A percentile compares a stretch with the other conserved stretches of the same genome.
These are phyloP conservation scores for Fusarium beomiforme DNA, from an alignment of 2,329 filamentous ascomycete species.

Conservation along the genomic window DNA sequence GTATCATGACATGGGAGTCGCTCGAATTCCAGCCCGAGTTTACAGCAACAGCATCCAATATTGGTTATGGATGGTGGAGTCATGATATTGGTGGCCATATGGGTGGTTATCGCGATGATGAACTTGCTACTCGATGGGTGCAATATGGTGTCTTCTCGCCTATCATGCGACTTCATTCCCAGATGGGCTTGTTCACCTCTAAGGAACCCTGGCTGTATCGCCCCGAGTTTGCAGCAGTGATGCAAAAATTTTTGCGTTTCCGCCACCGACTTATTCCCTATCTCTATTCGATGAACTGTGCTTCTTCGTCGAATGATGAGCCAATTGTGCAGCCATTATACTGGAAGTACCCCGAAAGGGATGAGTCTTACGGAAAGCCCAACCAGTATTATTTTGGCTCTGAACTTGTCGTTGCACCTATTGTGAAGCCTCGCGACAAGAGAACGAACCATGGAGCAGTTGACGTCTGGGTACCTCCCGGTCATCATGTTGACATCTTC, in stretches of 20 bases:
- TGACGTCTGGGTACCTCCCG: conserved; percentile 66
- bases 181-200: conserved; percentile 65
- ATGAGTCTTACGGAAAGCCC: conserved; percentile 64
- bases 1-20: conserved; percentile 67
- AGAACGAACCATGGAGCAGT: conserved; percentile 58
- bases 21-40: conserved; percentile 73
- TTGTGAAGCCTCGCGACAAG: conserved; percentile 60
- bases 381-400: conserved; percentile 70
- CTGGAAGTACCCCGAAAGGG: conserved; percentile 63
- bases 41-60: conserved; percentile 72
- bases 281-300: conserved; percentile 66
- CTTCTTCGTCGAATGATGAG: conserved; percentile 54
- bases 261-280: conserved; percentile 70
- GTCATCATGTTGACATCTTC: conserved; percentile 67
- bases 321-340: conserved; percentile 71
- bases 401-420: conserved; percentile 64
- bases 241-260: conserved; percentile 61
- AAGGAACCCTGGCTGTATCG: conserved; percentile 71
- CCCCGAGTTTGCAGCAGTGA: conserved; percentile 55
- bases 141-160: conserved; percentile 71
- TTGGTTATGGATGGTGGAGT: conserved; percentile 75
- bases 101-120: conserved; percentile 64
- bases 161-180: conserved; percentile 69
- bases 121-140: conserved; percentile 68
- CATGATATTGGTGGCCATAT: conserved; percentile 75